Percentiles rank a stretch among this genome's conserved stretches.
Conservation (phyloP, 768 basidiomycete genomes). For the Sporobolomyces phaffii region DNA sequence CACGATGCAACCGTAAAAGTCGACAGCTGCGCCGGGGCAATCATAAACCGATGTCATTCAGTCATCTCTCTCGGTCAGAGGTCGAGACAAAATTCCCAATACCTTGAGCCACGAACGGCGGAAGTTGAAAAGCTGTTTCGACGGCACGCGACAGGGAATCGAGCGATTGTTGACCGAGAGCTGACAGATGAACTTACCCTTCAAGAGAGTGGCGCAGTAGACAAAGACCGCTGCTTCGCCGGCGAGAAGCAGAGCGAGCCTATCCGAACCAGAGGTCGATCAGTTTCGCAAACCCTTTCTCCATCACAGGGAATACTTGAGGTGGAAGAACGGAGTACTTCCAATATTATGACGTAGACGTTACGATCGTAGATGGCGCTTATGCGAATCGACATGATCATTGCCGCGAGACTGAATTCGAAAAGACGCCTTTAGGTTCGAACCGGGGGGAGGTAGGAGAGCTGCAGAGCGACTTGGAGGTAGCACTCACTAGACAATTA, state of each 20-base stretch:
- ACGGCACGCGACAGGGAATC: too few species aligned
- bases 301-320: background rate
- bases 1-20: background rate
- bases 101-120: background rate
- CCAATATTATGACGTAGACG: background rate
- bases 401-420: background rate
- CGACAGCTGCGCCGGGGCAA: background rate
- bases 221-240: background rate
- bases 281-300: background rate
- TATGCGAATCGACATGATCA: background rate
- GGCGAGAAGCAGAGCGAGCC: background rate
- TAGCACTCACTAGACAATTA: background rate
- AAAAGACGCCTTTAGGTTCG: background rate
- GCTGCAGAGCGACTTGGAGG: background rate
- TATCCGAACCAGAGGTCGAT: background rate
- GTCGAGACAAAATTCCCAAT: background rate
- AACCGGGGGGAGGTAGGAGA: background rate
- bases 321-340: background rate
- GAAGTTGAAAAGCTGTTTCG: conserved; percentile 1
- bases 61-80: too few species aligned
- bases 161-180: too few species aligned
- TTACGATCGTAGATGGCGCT: background rate
- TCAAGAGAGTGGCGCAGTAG: background rate
- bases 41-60: background rate
- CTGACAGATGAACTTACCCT: too few species aligned